Conservation (phyloP, 129 eudicot species). For the Calendula officinalis region DNA sequence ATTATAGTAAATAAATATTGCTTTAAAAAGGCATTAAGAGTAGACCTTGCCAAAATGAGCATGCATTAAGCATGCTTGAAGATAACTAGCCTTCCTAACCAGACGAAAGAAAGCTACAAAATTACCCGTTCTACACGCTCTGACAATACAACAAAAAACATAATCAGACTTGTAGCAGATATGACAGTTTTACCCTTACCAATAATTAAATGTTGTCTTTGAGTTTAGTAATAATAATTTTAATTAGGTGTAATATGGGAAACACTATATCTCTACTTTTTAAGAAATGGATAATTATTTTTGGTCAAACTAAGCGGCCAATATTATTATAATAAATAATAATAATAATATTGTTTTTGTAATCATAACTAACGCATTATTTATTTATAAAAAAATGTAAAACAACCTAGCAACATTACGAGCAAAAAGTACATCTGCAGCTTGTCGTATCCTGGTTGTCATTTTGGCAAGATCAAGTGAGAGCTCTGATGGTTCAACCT, state of each 20-base stretch:
- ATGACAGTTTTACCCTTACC: background rate
- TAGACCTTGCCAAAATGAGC: constrained; percentile 97
- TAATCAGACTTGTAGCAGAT: background rate
- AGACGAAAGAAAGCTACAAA: constrained; percentile 88
- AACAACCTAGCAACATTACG: constrained; percentile 95
- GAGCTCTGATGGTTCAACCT: constrained; percentile 99
- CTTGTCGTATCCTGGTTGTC: constrained; percentile 87
- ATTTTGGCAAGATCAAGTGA: constrained; percentile 98
- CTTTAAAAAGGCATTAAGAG: constrained; percentile 10
- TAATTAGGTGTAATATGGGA: too few species aligned
- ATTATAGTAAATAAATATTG: background rate
- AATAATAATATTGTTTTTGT: background rate
- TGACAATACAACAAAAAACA: constrained; percentile 37
- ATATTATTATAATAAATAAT: too few species aligned
- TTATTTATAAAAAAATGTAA: too few species aligned
- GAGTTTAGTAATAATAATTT: too few species aligned
- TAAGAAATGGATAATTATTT: too few species aligned
- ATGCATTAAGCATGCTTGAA: constrained; percentile 97
- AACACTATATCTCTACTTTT: too few species aligned
- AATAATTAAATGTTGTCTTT: too few species aligned
- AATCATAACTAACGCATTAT: background rate
- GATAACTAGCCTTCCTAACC: constrained; percentile 75
- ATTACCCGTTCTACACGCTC: constrained; percentile 92
- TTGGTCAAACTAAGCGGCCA: too few species aligned
- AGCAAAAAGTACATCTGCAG: constrained; percentile 80